A percentile compares a stretch with the other conserved stretches of the same genome.
Evolutionary conservation across 192 early-diverging fungal genomes (phyloP).

Genomic region (Backusella psychrophila): DNA sequence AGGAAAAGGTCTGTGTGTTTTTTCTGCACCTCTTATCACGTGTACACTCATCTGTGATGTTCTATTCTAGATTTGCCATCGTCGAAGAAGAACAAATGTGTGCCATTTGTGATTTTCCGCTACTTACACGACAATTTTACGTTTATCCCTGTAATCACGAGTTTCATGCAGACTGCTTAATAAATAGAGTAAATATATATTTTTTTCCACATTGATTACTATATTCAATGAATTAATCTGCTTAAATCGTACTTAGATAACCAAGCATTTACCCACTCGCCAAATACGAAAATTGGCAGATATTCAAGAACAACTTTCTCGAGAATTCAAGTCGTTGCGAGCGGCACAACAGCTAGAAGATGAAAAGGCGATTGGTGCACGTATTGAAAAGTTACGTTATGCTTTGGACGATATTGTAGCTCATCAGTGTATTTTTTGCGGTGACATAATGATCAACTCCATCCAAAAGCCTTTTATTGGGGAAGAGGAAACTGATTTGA

Average conservation of each 20-base stretch:
- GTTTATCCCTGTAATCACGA: constrained; percentile 94
- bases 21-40: background rate
- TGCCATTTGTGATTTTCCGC: constrained; percentile 68
- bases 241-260: constrained; percentile 18
- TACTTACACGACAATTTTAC: constrained; percentile 91
- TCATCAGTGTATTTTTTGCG: constrained; percentile 87
- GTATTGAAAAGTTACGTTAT: constrained; percentile 47
- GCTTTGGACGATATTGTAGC: constrained; percentile 77
- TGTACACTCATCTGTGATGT: background rate
- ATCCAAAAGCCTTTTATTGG: constrained; percentile 80
- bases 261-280: constrained; percentile 43
- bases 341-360: constrained; percentile 35
- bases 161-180: constrained; percentile 92
- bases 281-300: constrained; percentile 52
- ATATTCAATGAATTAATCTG: background rate
- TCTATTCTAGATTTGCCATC: constrained; percentile 50
- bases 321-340: constrained; percentile 31
- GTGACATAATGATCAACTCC: constrained; percentile 90
- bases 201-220: background rate
- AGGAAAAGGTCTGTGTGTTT: constrained; percentile 57
- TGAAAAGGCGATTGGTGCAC: constrained; percentile 43
- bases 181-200: constrained; percentile 54
- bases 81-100: constrained; percentile 74
- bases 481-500: constrained; percentile 44
- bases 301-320: constrained; percentile 57